phyloP scores from a whole-genome alignment of 2,329 filamentous ascomycete species.

The Penicillium sp. region DNA sequence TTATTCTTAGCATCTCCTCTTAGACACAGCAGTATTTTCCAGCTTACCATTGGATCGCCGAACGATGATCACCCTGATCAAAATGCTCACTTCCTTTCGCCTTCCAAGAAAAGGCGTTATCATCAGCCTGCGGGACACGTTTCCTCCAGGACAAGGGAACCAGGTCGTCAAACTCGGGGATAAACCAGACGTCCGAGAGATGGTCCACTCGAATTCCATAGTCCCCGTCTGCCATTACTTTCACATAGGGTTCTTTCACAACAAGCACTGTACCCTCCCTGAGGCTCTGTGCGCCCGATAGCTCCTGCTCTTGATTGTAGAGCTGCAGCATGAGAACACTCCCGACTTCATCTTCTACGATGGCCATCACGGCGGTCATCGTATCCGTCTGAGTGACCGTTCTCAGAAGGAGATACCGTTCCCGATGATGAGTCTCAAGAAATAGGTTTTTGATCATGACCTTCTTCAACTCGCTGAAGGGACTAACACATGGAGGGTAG shows the following conservation, averaged over 20 bases:
- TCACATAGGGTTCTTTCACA: constrained; percentile 57
- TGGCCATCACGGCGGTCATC: constrained; percentile 34
- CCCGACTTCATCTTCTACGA: constrained; percentile 44
- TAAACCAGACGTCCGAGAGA: constrained; percentile 47
- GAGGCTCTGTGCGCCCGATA: constrained; percentile 37
- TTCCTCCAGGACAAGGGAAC: constrained; percentile 43
- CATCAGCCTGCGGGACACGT: neutral
- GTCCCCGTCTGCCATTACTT: constrained; percentile 36
- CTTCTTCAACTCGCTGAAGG: constrained; percentile 21
- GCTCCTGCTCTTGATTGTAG: constrained; percentile 41
- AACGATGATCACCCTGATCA: constrained; percentile 9
- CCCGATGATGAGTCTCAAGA: constrained; percentile 44
- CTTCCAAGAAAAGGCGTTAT: constrained; percentile 8
- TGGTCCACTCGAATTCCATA: constrained; percentile 55
- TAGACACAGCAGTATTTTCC: neutral
- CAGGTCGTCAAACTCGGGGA: constrained; percentile 37
- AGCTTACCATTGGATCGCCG: constrained; percentile 29
- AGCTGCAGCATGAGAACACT: constrained; percentile 40
- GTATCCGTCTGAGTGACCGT: constrained; percentile 29
- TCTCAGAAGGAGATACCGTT: constrained; percentile 34
- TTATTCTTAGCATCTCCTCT: constrained; percentile 2
- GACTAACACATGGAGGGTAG: constrained; percentile 18
- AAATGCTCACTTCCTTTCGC: constrained; percentile 36
- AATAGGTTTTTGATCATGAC: constrained; percentile 32
- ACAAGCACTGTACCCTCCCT: constrained; percentile 38